These are phyloP conservation scores for Pugionium cornutum DNA, from an alignment of 345 rosid species.

Conservation along the genomic window DNA sequence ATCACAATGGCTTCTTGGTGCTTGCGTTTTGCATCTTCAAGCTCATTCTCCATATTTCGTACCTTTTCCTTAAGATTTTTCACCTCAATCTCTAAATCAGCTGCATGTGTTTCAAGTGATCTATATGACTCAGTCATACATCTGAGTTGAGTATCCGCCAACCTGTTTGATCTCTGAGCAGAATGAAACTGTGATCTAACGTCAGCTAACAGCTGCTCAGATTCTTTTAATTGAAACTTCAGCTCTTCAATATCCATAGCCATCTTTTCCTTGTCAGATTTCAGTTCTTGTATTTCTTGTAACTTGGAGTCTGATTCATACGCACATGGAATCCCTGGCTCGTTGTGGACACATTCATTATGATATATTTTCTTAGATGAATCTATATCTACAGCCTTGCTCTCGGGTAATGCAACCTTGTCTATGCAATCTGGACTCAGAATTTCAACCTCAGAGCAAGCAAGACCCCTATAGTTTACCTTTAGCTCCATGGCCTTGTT, in stretches of 20 bases:
- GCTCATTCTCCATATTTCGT: constrained; percentile 57
- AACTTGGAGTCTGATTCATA: constrained; percentile 46
- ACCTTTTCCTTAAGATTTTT: constrained; percentile 60
- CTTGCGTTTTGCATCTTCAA: constrained; percentile 59
- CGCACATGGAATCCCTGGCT: constrained; percentile 74
- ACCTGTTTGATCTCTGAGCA: constrained; percentile 68
- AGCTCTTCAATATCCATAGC: constrained; percentile 57
- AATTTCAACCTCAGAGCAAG: constrained; percentile 56
- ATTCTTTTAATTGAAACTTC: constrained; percentile 63
- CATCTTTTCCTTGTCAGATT: constrained; percentile 69
- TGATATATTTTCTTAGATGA: constrained; percentile 55
- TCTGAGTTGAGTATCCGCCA: constrained; percentile 89
- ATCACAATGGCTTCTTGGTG: constrained; percentile 58
- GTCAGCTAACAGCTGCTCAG: constrained; percentile 75
- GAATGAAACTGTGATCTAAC: constrained; percentile 64
- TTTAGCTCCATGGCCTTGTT: constrained; percentile 67
- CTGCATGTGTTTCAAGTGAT: constrained; percentile 76
- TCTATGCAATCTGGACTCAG: constrained; percentile 88
- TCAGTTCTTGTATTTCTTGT: constrained; percentile 68
- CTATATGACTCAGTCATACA: constrained; percentile 97
- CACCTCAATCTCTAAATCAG: constrained; percentile 67
- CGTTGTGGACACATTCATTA: constrained; percentile 53
- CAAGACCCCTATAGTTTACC: constrained; percentile 56
- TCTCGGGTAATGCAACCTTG: constrained; percentile 86
- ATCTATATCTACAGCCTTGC: constrained; percentile 55